Conservation (phyloP, 352 stramenopile species). For the Elongisporangium undulatum region DNA sequence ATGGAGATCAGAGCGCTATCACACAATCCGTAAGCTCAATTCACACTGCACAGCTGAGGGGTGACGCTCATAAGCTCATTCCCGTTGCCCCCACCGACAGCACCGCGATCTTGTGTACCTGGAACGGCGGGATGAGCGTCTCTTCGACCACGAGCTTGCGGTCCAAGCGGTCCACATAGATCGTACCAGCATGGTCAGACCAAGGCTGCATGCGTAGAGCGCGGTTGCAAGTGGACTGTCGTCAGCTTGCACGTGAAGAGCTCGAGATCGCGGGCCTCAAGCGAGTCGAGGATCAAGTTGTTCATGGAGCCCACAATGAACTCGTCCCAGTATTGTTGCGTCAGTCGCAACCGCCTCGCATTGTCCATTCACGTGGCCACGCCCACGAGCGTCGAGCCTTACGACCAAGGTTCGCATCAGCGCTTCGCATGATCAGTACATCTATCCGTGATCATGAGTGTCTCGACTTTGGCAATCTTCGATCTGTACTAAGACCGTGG, state of each 20-base stretch:
- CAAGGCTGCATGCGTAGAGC: constrained; percentile 57
- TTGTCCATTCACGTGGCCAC: constrained; percentile 71
- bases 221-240: constrained; percentile 39
- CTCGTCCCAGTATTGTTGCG: constrained; percentile 33
- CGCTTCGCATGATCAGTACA: too few relatives aligned
- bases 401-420: too few relatives aligned
- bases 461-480: too few relatives aligned
- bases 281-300: constrained; percentile 82
- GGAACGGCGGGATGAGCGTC: constrained; percentile 62
- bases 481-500: too few relatives aligned
- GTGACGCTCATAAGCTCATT: neutral
- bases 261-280: constrained; percentile 78
- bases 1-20: constrained; percentile 44
- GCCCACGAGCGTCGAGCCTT: constrained; percentile 36
- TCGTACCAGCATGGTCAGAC: constrained; percentile 78
- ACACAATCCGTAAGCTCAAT: constrained; percentile 3
- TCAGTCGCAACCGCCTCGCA: constrained; percentile 44
- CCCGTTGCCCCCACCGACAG: constrained; percentile 59
- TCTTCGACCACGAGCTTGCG: constrained; percentile 85
- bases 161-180: constrained; percentile 77
- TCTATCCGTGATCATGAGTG: too few relatives aligned
- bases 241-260: constrained; percentile 75
- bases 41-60: neutral
- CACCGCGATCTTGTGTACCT: constrained; percentile 76
- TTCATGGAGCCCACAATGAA: constrained; percentile 84